Conservation (phyloP, 306 rosid species). For the Inga oerstediana region DNA sequence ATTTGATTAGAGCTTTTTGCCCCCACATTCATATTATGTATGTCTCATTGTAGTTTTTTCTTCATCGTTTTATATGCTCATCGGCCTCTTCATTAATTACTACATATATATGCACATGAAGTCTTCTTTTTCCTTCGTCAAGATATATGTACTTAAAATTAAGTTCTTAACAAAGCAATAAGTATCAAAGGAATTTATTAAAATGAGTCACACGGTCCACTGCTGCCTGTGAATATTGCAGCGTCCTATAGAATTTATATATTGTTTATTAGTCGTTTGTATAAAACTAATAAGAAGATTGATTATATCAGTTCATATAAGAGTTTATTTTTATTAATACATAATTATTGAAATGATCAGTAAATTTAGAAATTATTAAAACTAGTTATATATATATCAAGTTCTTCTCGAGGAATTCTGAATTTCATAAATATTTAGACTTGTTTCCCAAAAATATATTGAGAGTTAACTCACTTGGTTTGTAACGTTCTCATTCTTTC, state of each 20-base stretch:
- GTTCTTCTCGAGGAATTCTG: neutral
- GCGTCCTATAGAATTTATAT: neutral
- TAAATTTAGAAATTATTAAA: neutral
- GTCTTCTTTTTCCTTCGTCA: neutral
- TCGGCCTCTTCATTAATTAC: neutral
- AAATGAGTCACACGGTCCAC: neutral
- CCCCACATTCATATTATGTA: slow-evolving; percentile 49
- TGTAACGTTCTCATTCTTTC: neutral
- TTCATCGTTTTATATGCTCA: neutral
- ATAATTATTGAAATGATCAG: neutral
- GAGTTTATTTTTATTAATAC: neutral
- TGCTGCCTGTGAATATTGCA: neutral
- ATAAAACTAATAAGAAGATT: neutral
- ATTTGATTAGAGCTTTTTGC: slow-evolving; percentile 52
- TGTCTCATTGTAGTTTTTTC: neutral
- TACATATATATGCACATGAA: neutral
- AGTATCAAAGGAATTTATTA: neutral
- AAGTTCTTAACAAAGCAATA: neutral
- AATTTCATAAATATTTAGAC: neutral
- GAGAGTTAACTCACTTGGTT: neutral
- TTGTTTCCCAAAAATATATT: neutral
- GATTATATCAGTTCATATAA: neutral
- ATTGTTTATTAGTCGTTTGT: neutral
- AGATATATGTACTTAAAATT: neutral
- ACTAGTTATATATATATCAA: neutral